Base-by-base conservation (phyloP, 2,329 filamentous ascomycete species). In the Onygenales sp. region DNA sequence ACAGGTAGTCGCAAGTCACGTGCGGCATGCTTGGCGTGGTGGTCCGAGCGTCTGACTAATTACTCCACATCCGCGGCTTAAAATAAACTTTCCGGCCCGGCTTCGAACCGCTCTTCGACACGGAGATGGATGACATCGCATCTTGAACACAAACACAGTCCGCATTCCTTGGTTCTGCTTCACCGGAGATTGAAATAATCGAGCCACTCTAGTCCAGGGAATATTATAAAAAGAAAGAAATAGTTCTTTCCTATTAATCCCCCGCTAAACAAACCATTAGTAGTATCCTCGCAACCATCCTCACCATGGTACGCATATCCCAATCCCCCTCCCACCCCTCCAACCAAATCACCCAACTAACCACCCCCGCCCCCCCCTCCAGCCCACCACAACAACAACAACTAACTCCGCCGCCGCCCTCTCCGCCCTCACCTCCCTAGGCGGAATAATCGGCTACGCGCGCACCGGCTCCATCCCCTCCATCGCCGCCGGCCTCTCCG, bases 381-480 rank as follows among this genome's bases (percentile, higher is more conserved):
- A 56, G 50, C 53, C 50, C 51, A 50, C 61, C 47, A 35, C 58
- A 55, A 51, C 57, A 55, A 57, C 62, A 55, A 61, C 68, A 53
- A 64, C 62, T 61, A 78, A 74, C 64, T 83, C 89, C 65, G 89
- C 92, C 59, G 88, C 85, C 70, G 69, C 87, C 64, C 83, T 97
- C 64, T 88, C 87, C 57, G 78, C 83, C 59, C 78, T 97, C 55
- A 96, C 91, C 55, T 89, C 91, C 50, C 79, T 86, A 54, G 93
- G 93, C 63, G 93, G 93, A 59, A 85, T 88, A 56, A 86, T 87
- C 66, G 93, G 93, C 66, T 98, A 89, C 72, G 77, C 85, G 44
- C 84, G 85, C 68, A 93, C 91, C 0, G 82, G 89, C 55, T 97
- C 91, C 27, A 69, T 95, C 49, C 92, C 92, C 39, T 95, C 90